phyloP scores from a whole-genome alignment of 148 eudicot species.

The Rhododendron henanense region DNA sequence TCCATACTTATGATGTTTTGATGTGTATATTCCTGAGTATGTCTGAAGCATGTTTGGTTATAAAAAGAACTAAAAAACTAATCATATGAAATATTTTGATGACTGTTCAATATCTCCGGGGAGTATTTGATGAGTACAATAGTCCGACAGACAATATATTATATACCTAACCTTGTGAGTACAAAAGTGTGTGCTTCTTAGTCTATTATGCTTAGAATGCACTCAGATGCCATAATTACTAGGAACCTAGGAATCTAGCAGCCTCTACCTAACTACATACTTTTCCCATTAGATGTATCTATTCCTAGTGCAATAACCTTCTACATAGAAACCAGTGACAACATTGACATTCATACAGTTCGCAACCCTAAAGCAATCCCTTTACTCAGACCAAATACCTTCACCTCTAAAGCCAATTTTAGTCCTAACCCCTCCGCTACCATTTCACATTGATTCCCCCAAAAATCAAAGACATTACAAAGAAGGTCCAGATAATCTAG shows the following conservation, averaged over 20 bases:
- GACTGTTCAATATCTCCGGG: background rate
- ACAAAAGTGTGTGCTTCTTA: background rate
- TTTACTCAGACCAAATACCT: background rate
- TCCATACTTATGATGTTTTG: background rate
- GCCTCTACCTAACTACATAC: background rate
- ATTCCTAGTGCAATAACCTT: background rate
- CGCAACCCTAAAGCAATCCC: background rate
- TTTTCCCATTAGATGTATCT: background rate
- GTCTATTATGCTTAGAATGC: background rate
- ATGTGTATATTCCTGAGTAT: background rate
- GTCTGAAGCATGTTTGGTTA: background rate
- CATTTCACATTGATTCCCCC: background rate
- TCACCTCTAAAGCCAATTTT: background rate
- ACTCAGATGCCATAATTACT: background rate
- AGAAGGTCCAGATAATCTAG: background rate
- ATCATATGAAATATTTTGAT: background rate
- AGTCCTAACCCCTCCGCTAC: background rate
- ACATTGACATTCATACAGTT: background rate
- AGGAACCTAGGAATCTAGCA: background rate
- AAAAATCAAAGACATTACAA: background rate
- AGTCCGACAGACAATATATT: background rate
- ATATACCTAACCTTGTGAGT: background rate
- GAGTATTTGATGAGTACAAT: background rate
- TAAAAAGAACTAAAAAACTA: background rate
- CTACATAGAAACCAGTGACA: background rate